phyloP scores from a whole-genome alignment of 495 filamentous ascomycete genomes.

The Neurospora tetrasperma region DNA sequence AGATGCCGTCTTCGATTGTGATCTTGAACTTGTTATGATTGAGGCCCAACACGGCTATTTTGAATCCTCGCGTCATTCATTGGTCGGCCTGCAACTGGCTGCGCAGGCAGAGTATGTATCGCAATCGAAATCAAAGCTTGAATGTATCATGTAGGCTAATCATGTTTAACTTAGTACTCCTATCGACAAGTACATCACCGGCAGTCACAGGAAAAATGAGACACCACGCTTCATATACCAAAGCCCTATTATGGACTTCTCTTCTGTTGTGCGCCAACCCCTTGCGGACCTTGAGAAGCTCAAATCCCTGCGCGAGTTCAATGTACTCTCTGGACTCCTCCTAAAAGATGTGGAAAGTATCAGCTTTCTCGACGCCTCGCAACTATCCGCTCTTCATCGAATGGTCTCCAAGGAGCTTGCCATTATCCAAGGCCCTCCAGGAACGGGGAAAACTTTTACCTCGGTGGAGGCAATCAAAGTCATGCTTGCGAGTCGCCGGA shows the following conservation, averaged over 20 bases:
- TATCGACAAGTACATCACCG: constrained; percentile 30
- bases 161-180: constrained; percentile 6
- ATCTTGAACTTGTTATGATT: constrained; percentile 66
- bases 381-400: constrained; percentile 54
- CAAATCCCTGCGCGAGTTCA: constrained; percentile 39
- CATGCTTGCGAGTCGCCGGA: constrained; percentile 45
- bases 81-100: constrained; percentile 66
- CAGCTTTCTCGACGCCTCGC: constrained; percentile 55
- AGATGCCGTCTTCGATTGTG: constrained; percentile 57
- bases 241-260: constrained; percentile 24
- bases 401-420: constrained; percentile 66
- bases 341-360: constrained; percentile 14
- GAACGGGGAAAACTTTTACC: constrained; percentile 80
- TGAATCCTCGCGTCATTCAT: constrained; percentile 60
- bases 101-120: constrained; percentile 44
- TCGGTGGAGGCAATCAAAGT: constrained; percentile 62
- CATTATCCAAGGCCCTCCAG: constrained; percentile 84
- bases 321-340: constrained; percentile 33
- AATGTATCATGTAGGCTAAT: background rate
- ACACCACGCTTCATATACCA: constrained; percentile 20
- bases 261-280: constrained; percentile 18
- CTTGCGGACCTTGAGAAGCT: constrained; percentile 28
- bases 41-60: constrained; percentile 62
- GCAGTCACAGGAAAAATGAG: constrained; percentile 31
- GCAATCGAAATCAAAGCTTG: background rate